Conservation (phyloP, 2,329 filamentous ascomycete genomes). For the Dactylellina haptotyla region DNA sequence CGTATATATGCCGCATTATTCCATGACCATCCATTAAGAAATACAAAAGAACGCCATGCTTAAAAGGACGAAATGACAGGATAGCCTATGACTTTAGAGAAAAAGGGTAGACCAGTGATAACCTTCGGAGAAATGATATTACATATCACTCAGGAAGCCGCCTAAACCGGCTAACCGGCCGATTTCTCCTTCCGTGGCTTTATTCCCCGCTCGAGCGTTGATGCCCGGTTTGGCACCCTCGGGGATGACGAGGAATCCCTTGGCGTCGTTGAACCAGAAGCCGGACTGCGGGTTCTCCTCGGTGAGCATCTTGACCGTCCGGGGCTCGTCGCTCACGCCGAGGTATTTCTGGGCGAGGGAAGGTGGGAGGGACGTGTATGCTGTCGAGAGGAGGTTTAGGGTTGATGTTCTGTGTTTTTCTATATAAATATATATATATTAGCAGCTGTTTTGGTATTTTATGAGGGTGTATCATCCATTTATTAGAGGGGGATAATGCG, state of each 20-base stretch:
- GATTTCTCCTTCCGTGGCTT: conserved; percentile 62
- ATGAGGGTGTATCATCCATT: background rate
- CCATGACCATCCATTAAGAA: background rate
- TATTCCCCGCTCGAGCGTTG: conserved; percentile 61
- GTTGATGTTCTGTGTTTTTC: conserved; percentile 56
- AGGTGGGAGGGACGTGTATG: conserved; percentile 57
- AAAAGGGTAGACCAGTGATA: too few species aligned
- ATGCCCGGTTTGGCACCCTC: conserved; percentile 64
- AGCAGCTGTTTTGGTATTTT: background rate
- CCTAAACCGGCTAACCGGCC: conserved; percentile 56
- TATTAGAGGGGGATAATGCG: background rate
- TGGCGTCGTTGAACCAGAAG: conserved; percentile 58
- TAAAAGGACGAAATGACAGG: too few species aligned
- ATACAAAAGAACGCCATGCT: background rate
- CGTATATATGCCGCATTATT: background rate
- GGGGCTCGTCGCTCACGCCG: conserved; percentile 52
- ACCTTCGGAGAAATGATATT: too few species aligned
- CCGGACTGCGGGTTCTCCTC: conserved; percentile 59
- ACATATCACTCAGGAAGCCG: conserved; percentile 56
- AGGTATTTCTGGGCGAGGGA: conserved; percentile 55
- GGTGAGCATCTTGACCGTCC: conserved; percentile 51
- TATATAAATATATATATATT: conserved; percentile 2
- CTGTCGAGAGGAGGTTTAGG: conserved; percentile 55
- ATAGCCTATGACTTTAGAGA: too few species aligned
- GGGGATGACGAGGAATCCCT: conserved; percentile 59